Percentiles rank a stretch among this genome's conserved stretches.
Evolutionary conservation across 202 grass and related monocot species (phyloP).

Genomic region (Digitaria exilis): DNA sequence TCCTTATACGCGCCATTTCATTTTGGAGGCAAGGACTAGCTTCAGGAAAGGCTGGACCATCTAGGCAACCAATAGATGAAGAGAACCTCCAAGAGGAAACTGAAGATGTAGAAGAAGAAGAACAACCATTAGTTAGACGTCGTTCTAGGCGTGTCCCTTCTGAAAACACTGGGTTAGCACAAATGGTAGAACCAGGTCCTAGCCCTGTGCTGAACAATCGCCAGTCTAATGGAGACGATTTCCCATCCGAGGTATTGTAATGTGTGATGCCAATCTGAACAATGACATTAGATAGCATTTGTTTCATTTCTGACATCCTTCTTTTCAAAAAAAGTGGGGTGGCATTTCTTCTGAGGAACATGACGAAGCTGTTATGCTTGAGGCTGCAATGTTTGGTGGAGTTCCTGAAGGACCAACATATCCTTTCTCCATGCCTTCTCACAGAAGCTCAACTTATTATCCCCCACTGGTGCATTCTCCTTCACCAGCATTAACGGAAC

Average conservation of each 20-base stretch:
- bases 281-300: conserved; percentile 13
- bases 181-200: conserved; percentile 40
- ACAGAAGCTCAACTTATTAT: conserved; percentile 44
- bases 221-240: conserved; percentile 51
- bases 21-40: conserved; percentile 66
- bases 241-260: conserved; percentile 74
- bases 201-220: conserved; percentile 41
- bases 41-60: conserved; percentile 60
- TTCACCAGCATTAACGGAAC: conserved; percentile 73
- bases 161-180: conserved; percentile 47
- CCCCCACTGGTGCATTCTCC: conserved; percentile 47
- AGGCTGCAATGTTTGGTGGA: conserved; percentile 97
- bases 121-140: conserved; percentile 72
- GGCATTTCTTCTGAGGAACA: conserved; percentile 95
- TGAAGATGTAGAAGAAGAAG: conserved; percentile 87
- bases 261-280: conserved; percentile 3
- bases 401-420: conserved; percentile 70
- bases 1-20: conserved; percentile 46
- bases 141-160: conserved; percentile 60
- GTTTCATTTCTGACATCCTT: conserved; percentile 32
- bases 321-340: conserved; percentile 77
- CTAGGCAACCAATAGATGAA: conserved; percentile 47
- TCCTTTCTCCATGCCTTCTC: conserved; percentile 62
- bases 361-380: conserved; percentile 99
- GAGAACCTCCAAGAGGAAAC: conserved; percentile 64